Percentiles rank a stretch among this genome's conserved stretches.
Evolutionary conservation across 495 filamentous ascomycete genomes (phyloP).

Genomic region (Aspergillus panamensis): DNA sequence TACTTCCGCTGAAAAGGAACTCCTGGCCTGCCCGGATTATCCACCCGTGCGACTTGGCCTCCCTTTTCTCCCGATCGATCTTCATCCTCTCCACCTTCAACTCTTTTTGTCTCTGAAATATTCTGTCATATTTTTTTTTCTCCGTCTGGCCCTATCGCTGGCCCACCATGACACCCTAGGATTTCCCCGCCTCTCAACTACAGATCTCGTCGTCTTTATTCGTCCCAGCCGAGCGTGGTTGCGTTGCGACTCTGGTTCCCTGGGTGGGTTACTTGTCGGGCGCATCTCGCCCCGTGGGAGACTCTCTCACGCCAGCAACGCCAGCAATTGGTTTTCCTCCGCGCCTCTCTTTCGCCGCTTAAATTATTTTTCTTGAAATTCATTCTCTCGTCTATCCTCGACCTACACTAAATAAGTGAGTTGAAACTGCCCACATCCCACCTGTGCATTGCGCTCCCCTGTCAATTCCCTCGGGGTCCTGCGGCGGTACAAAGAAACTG

Average conservation of each 20-base stretch:
- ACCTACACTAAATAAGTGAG: conserved; percentile 8
- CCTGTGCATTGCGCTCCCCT: conserved; percentile 11
- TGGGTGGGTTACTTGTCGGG: conserved; percentile 16
- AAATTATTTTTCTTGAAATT: neutral
- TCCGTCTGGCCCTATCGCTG: conserved; percentile 24
- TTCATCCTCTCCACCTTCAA: conserved; percentile 14
- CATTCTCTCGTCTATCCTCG: neutral
- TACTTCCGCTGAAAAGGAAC: conserved; percentile 1
- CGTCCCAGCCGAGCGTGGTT: conserved; percentile 13
- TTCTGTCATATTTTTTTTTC: conserved; percentile 24
- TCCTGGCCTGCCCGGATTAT: neutral
- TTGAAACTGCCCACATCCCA: conserved; percentile 5
- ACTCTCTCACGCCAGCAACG: conserved; percentile 14
- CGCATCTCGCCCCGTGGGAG: conserved; percentile 21
- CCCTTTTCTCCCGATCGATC: conserved; percentile 17
- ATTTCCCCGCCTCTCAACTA: conserved; percentile 14
- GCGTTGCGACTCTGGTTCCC: conserved; percentile 21
- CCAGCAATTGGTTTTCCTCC: conserved; percentile 13
- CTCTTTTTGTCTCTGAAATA: conserved; percentile 7
- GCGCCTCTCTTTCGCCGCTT: conserved; percentile 8
- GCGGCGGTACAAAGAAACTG: conserved; percentile 19
- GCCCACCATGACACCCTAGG: conserved; percentile 31
- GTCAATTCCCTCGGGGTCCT: conserved; percentile 12
- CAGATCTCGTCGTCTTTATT: conserved; percentile 11
- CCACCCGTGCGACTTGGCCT: conserved; percentile 12